phyloP scores from a whole-genome alignment of 495 filamentous ascomycete species.

The Penicillium canariense region DNA sequence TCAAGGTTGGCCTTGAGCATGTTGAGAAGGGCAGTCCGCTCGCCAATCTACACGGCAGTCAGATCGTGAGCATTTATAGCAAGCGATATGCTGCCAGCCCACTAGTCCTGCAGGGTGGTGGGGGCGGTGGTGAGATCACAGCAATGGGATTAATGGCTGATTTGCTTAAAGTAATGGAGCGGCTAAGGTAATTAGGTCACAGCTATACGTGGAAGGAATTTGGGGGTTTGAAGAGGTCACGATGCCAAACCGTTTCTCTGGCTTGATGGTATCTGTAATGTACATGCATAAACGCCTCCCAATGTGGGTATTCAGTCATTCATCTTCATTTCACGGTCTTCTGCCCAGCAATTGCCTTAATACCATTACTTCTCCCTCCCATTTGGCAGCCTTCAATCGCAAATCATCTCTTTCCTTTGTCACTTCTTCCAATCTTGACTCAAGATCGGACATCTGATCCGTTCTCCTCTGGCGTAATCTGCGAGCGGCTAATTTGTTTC shows the following conservation, averaged over 20 bases:
- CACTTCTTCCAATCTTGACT: constrained; percentile 8
- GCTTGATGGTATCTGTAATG: background rate
- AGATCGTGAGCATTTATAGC: constrained; percentile 95
- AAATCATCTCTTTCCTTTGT: constrained; percentile 8
- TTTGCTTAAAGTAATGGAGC: constrained; percentile 49
- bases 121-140: constrained; percentile 88
- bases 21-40: constrained; percentile 77
- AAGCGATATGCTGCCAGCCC: constrained; percentile 82
- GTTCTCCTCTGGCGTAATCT: constrained; percentile 7
- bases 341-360: constrained; percentile 9
- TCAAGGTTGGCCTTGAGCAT: constrained; percentile 83
- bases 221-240: background rate
- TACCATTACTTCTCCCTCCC: constrained; percentile 8
- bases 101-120: constrained; percentile 86
- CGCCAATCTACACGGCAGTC: constrained; percentile 88
- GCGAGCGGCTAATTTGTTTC: constrained; percentile 11
- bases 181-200: background rate
- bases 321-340: background rate
- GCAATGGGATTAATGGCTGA: constrained; percentile 91
- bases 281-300: background rate
- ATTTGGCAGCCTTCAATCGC: constrained; percentile 8
- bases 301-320: background rate
- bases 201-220: background rate
- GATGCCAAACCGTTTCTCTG: background rate
- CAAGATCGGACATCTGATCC: constrained; percentile 8